phyloP scores from a whole-genome alignment of 2,329 filamentous ascomycete genomes.

The Colletotrichum sp. region DNA sequence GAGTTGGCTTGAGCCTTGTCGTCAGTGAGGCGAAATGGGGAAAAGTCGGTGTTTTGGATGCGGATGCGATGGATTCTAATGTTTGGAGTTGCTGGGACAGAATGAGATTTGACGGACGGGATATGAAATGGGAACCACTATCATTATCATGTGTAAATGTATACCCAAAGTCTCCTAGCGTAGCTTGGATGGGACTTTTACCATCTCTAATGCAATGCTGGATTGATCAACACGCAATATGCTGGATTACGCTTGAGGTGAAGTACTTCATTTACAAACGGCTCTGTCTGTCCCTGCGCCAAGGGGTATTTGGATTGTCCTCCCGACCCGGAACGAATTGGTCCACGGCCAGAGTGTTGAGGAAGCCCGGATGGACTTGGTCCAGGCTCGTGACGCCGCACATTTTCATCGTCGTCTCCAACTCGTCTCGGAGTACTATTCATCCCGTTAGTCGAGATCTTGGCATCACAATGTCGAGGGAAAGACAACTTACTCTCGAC shows the following conservation, averaged over 20 bases:
- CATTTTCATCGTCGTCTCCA: constrained; percentile 70
- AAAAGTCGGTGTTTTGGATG: neutral
- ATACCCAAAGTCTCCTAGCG: neutral
- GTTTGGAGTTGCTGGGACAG: neutral
- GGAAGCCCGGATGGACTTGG: constrained; percentile 64
- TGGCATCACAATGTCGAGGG: neutral
- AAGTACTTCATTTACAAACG: constrained; percentile 25
- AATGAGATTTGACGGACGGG: neutral
- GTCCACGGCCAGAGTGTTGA: constrained; percentile 60
- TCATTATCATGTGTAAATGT: neutral
- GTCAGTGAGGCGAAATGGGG: neutral
- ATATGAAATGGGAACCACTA: neutral
- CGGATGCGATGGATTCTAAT: neutral
- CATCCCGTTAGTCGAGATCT: neutral
- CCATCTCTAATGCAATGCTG: neutral
- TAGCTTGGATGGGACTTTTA: neutral
- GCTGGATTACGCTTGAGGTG: neutral
- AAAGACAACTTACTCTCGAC: constrained; percentile 52
- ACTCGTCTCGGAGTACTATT: constrained; percentile 60
- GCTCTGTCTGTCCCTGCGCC: constrained; percentile 34
- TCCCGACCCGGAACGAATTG: constrained; percentile 47
- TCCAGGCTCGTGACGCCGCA: constrained; percentile 67
- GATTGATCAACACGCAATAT: neutral
- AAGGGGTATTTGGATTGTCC: constrained; percentile 51
- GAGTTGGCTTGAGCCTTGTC: constrained; percentile 30